Evolutionary conservation across 2,329 filamentous ascomycete genomes (phyloP), one percentile per base, ranked within the genome.

Genomic region (Colletotrichum spaethianum): DNA sequence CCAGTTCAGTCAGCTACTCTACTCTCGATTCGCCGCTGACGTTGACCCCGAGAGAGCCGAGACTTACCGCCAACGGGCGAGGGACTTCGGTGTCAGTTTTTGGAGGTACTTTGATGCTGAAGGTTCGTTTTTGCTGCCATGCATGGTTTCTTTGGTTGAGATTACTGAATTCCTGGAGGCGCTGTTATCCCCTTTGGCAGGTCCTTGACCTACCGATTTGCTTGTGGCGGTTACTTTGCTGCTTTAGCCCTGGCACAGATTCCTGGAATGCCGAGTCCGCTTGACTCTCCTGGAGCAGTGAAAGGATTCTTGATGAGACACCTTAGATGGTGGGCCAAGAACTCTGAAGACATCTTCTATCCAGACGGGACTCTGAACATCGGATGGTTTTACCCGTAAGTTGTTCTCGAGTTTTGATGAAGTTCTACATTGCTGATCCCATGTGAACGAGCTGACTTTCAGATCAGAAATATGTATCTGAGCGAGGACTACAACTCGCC

Each of bases 401-500:
- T 55, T 2, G 1, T 4, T 3, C 16, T 18, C 18, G 8, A 33
- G 26, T 33, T 28, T 3, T 23, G 20, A 1, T 31, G 2, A 7
- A n/a, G 53, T 26, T 23, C 9, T 8, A 26, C 7, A 12, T n/a
- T 11, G 4, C 20, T 26, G 18, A 8, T 23, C 40, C 9, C 1
- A 31, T 0, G 5, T 2, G 16, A 6, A 42, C 12, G 14, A 4
- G 4, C 33, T 6, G 1, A 6, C 6, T 31, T 69, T 23, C 18
- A 9, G 1, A 3, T 4, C 2, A n/a, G 53, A 0, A 89, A 89
- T 73, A 88, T 88, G 84, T 89, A 85, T 74, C 83, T 89, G 82
- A 80, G 81, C 44, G 88, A 90, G 75, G 85, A 88, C 73, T 89
- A 90, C 76, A 89, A 89, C 75, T 89, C 87, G 1, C 86, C 87